Conservation (phyloP, 2,329 filamentous ascomycete genomes). For the Ciborinia camelliae region DNA sequence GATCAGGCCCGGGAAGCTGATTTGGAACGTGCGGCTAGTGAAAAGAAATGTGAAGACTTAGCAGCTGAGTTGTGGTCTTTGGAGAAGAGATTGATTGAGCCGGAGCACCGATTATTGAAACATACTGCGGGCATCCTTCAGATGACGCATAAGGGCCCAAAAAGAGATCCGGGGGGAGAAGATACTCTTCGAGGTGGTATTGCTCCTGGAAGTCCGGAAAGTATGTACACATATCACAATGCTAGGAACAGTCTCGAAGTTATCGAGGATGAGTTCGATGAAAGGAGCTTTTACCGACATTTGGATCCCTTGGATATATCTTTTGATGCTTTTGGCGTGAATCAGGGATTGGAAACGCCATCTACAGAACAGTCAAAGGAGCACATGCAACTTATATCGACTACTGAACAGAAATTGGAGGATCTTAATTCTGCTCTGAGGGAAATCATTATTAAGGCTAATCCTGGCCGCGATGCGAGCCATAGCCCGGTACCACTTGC, state of each 20-base stretch:
- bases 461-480: slow-evolving; percentile 44
- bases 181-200: slow-evolving; percentile 48
- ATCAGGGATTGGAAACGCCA: slow-evolving; percentile 20
- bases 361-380: slow-evolving; percentile 25
- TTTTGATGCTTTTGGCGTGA: slow-evolving; percentile 30
- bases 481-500: slow-evolving; percentile 29
- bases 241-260: slow-evolving; percentile 57
- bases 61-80: slow-evolving; percentile 75
- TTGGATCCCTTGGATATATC: slow-evolving; percentile 60
- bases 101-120: slow-evolving; percentile 73
- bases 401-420: slow-evolving; percentile 64
- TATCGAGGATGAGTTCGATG: slow-evolving; percentile 66
- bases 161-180: slow-evolving; percentile 44
- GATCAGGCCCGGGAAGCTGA: slow-evolving; percentile 55
- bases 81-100: slow-evolving; percentile 71
- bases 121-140: slow-evolving; percentile 93
- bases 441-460: slow-evolving; percentile 61
- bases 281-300: slow-evolving; percentile 68
- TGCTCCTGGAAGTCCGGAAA: slow-evolving; percentile 74
- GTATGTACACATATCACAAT: slow-evolving; percentile 66
- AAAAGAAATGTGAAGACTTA: slow-evolving; percentile 81
- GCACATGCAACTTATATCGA: slow-evolving; percentile 51
- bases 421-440: slow-evolving; percentile 64
- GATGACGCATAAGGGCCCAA: slow-evolving; percentile 76
- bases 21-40: slow-evolving; percentile 68